Conservation (phyloP, 202 grass and related monocot genomes). For the Digitaria exilis region DNA sequence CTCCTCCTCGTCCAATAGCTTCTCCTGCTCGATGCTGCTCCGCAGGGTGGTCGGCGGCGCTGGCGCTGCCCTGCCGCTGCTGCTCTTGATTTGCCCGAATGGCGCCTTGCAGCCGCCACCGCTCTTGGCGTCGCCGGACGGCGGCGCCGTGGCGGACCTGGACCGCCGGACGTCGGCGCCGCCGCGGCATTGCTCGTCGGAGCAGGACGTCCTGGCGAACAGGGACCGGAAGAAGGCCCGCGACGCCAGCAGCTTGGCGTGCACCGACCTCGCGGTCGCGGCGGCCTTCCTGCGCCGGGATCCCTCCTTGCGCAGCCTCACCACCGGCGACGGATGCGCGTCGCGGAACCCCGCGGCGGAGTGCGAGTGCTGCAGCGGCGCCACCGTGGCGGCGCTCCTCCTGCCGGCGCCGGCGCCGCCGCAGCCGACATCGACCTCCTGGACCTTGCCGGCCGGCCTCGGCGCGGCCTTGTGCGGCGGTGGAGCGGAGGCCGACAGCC, state of each 20-base stretch:
- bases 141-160: not conserved
- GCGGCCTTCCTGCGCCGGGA: slow-evolving; percentile 38
- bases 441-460: slow-evolving; percentile 20
- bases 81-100: slow-evolving; percentile 29
- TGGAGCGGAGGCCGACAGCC: not conserved
- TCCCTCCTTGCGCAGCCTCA: not conserved
- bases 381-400: slow-evolving; percentile 52
- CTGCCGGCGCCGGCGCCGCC: not conserved
- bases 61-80: not conserved
- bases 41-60: slow-evolving; percentile 38
- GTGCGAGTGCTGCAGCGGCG: slow-evolving; percentile 52
- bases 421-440: slow-evolving; percentile 1
- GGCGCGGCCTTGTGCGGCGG: slow-evolving; percentile 13
- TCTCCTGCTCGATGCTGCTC: slow-evolving; percentile 59
- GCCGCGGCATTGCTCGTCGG: slow-evolving; percentile 49
- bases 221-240: slow-evolving; percentile 67
- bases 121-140: not conserved
- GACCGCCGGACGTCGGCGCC: not conserved
- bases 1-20: slow-evolving; percentile 63
- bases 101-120: not conserved
- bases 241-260: slow-evolving; percentile 71
- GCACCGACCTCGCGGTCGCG: slow-evolving; percentile 36
- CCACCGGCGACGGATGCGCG: slow-evolving; percentile 29
- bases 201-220: slow-evolving; percentile 61
- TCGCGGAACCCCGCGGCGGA: not conserved